A percentile compares a stretch with the other conserved stretches of the same genome.
phyloP scores from a whole-genome alignment of 306 rosid species.

The Glycine tomentella region DNA sequence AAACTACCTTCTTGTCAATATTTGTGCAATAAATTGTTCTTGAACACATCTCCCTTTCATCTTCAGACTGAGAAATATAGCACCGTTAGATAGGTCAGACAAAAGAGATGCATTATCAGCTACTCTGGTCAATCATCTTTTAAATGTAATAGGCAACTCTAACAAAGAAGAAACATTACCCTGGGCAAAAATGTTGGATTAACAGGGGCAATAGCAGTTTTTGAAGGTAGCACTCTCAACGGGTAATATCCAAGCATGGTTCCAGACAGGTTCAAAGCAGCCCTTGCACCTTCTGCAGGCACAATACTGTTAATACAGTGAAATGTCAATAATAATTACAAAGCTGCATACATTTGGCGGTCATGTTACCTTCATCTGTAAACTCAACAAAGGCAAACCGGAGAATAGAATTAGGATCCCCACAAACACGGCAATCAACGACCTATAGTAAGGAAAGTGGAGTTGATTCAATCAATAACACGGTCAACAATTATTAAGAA shows the following conservation, averaged over 20 bases:
- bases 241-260: conserved; percentile 97
- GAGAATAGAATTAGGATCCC: conserved; percentile 97
- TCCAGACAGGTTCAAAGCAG: conserved; percentile 91
- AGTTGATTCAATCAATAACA: conserved; percentile 42
- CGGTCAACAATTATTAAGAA: conserved; percentile 36
- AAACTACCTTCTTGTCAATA: conserved; percentile 90
- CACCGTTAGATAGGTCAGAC: conserved; percentile 44
- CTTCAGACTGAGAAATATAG: conserved; percentile 72
- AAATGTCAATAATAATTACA: conserved; percentile 16
- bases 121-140: conserved; percentile 25
- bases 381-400: conserved; percentile 96
- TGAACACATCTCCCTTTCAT: conserved; percentile 99
- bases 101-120: conserved; percentile 36
- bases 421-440: conserved; percentile 97
- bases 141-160: neutral
- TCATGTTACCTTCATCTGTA: conserved; percentile 87
- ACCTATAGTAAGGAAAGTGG: conserved; percentile 62
- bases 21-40: conserved; percentile 98
- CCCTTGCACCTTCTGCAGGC: conserved; percentile 90
- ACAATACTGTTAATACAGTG: conserved; percentile 45
- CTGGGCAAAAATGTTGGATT: conserved; percentile 95
- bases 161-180: conserved; percentile 57
- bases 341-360: neutral
- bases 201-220: conserved; percentile 99
- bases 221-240: conserved; percentile 94